These are phyloP conservation scores for Myriosclerotinia curreyana DNA, from an alignment of 2,329 filamentous ascomycete genomes.

Conservation along the genomic window DNA sequence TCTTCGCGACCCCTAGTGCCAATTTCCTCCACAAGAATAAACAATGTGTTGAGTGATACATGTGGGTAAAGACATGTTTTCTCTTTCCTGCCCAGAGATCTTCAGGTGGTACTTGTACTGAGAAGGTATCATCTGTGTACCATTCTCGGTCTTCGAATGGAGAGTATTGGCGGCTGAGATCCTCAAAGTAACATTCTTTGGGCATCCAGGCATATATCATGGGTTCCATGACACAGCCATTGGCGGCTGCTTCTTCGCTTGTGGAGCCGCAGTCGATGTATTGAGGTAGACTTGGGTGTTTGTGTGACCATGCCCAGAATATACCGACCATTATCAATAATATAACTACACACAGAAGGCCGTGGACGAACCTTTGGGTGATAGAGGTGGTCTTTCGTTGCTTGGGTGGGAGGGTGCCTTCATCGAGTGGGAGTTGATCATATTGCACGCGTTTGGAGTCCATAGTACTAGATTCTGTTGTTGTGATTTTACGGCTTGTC, in stretches of 20 bases:
- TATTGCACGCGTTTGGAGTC: background rate
- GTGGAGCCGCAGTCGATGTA: background rate
- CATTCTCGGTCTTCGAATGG: constrained; percentile 12
- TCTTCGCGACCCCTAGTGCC: background rate
- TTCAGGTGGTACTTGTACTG: background rate
- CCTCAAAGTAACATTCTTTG: background rate
- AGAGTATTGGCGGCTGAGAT: constrained; percentile 6
- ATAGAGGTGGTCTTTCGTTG: background rate
- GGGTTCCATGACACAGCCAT: background rate
- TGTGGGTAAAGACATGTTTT: constrained; percentile 2
- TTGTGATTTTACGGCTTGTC: too few species aligned
- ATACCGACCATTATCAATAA: background rate
- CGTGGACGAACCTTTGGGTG: background rate
- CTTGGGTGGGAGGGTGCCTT: background rate
- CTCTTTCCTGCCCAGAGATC: constrained; percentile 14
- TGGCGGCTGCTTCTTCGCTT: constrained; percentile 7
- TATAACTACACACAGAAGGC: background rate
- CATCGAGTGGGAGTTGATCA: constrained; percentile 6
- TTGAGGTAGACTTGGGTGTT: background rate
- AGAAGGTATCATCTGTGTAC: background rate
- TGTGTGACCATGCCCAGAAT: background rate
- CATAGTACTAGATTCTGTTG: background rate
- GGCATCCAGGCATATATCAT: constrained; percentile 8
- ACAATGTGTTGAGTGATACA: constrained; percentile 13
- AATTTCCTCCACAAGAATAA: constrained; percentile 14